These are phyloP conservation scores for Spinellus fusiger DNA, from an alignment of 192 early-diverging fungal genomes.

Conservation along the genomic window DNA sequence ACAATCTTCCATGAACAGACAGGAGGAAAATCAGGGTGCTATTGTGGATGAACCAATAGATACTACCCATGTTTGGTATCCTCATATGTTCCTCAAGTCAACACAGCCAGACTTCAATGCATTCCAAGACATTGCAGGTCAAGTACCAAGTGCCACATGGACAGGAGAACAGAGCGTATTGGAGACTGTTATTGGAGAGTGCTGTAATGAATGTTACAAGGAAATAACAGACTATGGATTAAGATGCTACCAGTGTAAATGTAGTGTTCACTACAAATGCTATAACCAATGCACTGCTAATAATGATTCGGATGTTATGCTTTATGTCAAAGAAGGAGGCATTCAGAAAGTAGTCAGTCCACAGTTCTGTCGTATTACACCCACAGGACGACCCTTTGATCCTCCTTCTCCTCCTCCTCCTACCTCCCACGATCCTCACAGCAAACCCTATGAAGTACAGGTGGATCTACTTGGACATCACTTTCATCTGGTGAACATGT, in stretches of 20 bases:
- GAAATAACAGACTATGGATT: conserved; percentile 42
- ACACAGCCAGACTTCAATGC: not conserved
- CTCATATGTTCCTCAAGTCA: conserved; percentile 35
- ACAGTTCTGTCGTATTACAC: conserved; percentile 34
- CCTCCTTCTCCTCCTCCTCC: too few species aligned
- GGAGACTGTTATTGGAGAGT: conserved; percentile 8
- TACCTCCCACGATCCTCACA: conserved; percentile 2
- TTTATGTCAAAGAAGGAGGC: conserved; percentile 29
- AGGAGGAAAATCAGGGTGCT: not conserved
- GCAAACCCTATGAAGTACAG: not conserved
- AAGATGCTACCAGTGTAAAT: conserved; percentile 44
- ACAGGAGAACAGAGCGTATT: not conserved
- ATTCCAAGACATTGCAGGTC: not conserved
- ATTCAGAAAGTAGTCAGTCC: conserved; percentile 38
- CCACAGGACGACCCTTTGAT: too few species aligned
- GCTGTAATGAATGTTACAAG: conserved; percentile 36
- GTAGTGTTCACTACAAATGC: conserved; percentile 45
- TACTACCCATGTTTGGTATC: conserved; percentile 29
- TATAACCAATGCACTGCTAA: conserved; percentile 29
- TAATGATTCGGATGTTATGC: conserved; percentile 27
- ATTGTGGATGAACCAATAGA: conserved; percentile 5
- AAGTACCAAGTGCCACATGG: not conserved
- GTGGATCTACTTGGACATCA: conserved; percentile 32
- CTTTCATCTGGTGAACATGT: conserved; percentile 48
- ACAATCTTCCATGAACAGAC: not conserved